A percentile compares a stretch with the other conserved stretches of the same genome.
Evolutionary conservation across 805 yeast genomes (phyloP).

Genomic region (Metschnikowia dekortorum): DNA sequence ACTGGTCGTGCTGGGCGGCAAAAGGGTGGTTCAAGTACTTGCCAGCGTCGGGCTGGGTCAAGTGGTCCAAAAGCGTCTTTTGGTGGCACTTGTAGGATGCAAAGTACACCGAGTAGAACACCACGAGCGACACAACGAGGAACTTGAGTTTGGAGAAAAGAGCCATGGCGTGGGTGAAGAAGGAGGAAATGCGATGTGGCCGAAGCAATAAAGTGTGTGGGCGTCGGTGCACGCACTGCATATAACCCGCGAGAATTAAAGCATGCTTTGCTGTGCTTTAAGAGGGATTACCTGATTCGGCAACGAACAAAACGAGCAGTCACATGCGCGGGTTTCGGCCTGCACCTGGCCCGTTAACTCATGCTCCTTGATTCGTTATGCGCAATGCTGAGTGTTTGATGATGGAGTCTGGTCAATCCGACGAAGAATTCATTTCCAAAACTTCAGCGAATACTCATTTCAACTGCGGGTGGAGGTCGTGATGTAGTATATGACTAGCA

Average conservation of each 20-base stretch:
- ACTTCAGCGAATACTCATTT: too few relatives aligned
- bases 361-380: too few relatives aligned
- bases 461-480: too few relatives aligned
- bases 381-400: too few relatives aligned
- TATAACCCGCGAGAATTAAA: slow-evolving; percentile 3
- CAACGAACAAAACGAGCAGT: background rate
- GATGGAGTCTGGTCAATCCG: too few relatives aligned
- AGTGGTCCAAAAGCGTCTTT: slow-evolving; percentile 24
- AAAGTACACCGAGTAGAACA: slow-evolving; percentile 35
- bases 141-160: slow-evolving; percentile 18
- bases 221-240: slow-evolving; percentile 1
- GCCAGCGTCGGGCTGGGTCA: slow-evolving; percentile 20
- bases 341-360: too few relatives aligned
- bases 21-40: slow-evolving; percentile 36
- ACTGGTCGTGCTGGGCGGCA: slow-evolving; percentile 29
- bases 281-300: slow-evolving; percentile 2
- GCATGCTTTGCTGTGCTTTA: slow-evolving; percentile 4
- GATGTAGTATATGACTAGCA: too few relatives aligned
- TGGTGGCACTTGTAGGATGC: slow-evolving; percentile 37
- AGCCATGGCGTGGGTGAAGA: slow-evolving; percentile 8
- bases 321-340: background rate
- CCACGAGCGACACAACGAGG: slow-evolving; percentile 21
- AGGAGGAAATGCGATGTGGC: background rate
- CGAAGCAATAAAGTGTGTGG: slow-evolving; percentile 1
- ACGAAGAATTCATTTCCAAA: too few relatives aligned